Percentiles rank a stretch among this genome's conserved stretches.
These are phyloP conservation scores for Amauroascus verrucosus DNA, from an alignment of 2,329 filamentous ascomycete genomes.

Conservation along the genomic window DNA sequence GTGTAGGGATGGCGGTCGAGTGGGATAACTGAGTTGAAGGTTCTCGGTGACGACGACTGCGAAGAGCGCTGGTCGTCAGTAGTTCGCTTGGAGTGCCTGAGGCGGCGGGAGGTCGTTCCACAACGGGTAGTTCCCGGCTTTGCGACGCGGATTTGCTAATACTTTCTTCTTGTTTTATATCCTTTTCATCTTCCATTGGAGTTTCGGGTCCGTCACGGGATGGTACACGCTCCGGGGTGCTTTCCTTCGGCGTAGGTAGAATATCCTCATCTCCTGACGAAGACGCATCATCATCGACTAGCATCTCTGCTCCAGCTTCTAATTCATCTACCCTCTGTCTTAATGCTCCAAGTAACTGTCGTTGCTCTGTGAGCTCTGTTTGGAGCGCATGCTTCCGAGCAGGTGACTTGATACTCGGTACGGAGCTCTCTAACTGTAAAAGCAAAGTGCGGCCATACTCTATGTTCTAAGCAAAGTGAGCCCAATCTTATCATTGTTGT, in stretches of 20 bases:
- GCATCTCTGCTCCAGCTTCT: slow-evolving; percentile 20
- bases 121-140: slow-evolving; percentile 2
- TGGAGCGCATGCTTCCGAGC: slow-evolving; percentile 32
- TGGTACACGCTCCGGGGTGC: slow-evolving; percentile 7
- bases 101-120: background rate
- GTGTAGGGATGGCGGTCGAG: slow-evolving; percentile 9
- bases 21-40: slow-evolving; percentile 13
- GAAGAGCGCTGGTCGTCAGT: slow-evolving; percentile 18
- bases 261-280: slow-evolving; percentile 22
- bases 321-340: slow-evolving; percentile 28
- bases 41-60: slow-evolving; percentile 22
- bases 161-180: background rate
- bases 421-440: slow-evolving; percentile 32
- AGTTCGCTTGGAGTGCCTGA: background rate
- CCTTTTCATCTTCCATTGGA: slow-evolving; percentile 7
- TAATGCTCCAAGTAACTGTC: slow-evolving; percentile 27
- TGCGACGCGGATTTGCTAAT: background rate
- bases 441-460: slow-evolving; percentile 37
- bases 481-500: background rate
- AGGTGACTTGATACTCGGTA: slow-evolving; percentile 32
- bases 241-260: slow-evolving; percentile 23
- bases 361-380: slow-evolving; percentile 32
- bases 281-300: slow-evolving; percentile 8
- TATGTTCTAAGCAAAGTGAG: slow-evolving; percentile 29
- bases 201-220: slow-evolving; percentile 6